These are phyloP conservation scores for Septoria petroselini DNA, from an alignment of 2,329 filamentous ascomycete species.

Conservation along the genomic window DNA sequence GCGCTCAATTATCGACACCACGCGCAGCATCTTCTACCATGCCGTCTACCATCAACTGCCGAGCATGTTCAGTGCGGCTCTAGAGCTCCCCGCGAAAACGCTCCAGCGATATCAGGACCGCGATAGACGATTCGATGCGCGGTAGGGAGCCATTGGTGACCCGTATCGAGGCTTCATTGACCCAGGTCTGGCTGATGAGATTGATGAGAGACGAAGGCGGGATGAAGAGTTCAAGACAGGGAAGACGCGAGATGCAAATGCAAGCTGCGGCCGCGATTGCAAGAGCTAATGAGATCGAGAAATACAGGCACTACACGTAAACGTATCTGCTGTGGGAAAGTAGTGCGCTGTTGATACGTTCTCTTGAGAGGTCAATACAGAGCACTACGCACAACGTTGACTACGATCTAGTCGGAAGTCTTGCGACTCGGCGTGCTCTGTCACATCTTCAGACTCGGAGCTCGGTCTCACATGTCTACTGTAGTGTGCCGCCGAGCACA, in stretches of 20 bases:
- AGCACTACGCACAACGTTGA: too few relatives aligned
- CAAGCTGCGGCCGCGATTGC: too few relatives aligned
- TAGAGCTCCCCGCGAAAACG: conserved; percentile 21
- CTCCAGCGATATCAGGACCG: conserved; percentile 20
- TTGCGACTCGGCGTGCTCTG: too few relatives aligned
- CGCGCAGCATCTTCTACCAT: conserved; percentile 15
- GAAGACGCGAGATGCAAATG: not conserved
- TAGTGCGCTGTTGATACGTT: too few relatives aligned
- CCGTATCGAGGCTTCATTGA: conserved; percentile 24
- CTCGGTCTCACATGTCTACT: too few relatives aligned
- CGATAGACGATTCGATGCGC: conserved; percentile 23
- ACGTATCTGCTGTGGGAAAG: too few relatives aligned
- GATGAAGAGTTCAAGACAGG: conserved; percentile 12
- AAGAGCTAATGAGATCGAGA: not conserved
- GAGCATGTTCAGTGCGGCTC: conserved; percentile 13
- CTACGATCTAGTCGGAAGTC: too few relatives aligned
- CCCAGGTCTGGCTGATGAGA: conserved; percentile 23
- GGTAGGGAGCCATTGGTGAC: conserved; percentile 25
- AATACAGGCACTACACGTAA: too few relatives aligned
- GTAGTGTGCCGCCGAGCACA: too few relatives aligned
- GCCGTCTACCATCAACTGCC: conserved; percentile 21
- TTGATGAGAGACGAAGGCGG: conserved; percentile 18
- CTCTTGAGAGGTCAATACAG: too few relatives aligned
- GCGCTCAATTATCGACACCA: conserved; percentile 18
- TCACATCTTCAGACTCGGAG: too few relatives aligned